phyloP scores from a whole-genome alignment of 148 eudicot species.

The Rhododendron henanense region DNA sequence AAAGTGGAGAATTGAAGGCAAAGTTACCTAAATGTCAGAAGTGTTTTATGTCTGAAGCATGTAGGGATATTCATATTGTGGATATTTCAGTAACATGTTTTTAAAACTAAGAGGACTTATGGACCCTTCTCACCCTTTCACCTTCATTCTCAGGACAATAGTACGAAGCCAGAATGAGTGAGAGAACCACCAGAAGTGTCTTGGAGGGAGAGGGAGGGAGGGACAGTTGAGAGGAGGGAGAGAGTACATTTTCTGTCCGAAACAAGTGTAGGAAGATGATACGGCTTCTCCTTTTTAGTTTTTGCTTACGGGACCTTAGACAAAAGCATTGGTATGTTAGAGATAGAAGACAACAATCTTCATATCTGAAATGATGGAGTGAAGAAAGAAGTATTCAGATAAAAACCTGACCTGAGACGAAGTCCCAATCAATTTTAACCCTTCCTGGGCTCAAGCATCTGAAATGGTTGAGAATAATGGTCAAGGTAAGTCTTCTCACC shows the following conservation, averaged over 20 bases:
- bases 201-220: neutral
- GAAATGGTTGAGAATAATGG: neutral
- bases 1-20: neutral
- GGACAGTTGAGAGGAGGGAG: neutral
- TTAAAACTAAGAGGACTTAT: neutral
- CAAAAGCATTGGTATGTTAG: neutral
- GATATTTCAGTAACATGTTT: neutral
- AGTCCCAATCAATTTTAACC: neutral
- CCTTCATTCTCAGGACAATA: neutral
- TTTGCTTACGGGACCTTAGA: neutral
- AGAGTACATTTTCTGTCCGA: neutral
- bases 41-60: neutral
- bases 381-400: neutral
- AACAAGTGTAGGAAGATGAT: neutral
- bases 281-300: neutral
- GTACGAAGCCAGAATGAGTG: neutral
- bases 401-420: neutral
- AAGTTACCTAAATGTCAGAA: neutral
- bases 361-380: neutral
- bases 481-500: neutral
- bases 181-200: neutral
- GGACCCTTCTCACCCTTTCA: neutral
- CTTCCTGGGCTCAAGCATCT: neutral
- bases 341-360: neutral
- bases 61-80: neutral